Conservation (phyloP, 106 monocot genomes). For the Amphibolis antarctica region DNA sequence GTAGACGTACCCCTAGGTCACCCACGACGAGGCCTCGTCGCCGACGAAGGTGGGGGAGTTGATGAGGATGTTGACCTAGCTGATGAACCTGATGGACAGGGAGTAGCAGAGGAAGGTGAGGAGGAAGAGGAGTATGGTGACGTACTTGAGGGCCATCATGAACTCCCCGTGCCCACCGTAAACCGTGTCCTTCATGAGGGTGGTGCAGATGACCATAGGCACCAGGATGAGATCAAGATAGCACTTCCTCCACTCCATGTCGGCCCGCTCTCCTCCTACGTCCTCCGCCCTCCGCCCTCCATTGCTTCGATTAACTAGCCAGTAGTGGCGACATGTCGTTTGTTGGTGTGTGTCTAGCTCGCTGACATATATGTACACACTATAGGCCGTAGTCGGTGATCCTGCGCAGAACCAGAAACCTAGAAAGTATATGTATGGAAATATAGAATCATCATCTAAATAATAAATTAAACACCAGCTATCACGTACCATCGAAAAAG, state of each 20-base stretch:
- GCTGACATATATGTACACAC: too few relatives aligned
- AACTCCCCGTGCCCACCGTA: conserved; percentile 66
- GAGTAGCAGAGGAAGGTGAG: conserved; percentile 70
- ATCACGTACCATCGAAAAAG: too few relatives aligned
- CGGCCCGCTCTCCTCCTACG: too few relatives aligned
- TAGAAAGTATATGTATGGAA: too few relatives aligned
- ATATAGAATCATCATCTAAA: too few relatives aligned
- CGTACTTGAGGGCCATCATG: conserved; percentile 67
- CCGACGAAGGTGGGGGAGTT: conserved; percentile 16
- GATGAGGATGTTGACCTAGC: conserved; percentile 63
- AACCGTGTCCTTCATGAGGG: conserved; percentile 24
- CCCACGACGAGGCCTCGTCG: background rate
- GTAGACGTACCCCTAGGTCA: conserved; percentile 27
- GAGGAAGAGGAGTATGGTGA: conserved; percentile 41
- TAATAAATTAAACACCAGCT: too few relatives aligned
- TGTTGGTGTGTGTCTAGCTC: too few relatives aligned
- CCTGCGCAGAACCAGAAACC: too few relatives aligned
- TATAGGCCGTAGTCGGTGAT: too few relatives aligned
- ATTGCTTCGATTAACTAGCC: too few relatives aligned
- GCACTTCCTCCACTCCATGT: conserved; percentile 23
- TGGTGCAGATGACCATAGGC: conserved; percentile 2
- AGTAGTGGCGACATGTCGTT: too few relatives aligned
- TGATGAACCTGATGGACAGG: conserved; percentile 66
- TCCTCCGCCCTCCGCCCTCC: too few relatives aligned
- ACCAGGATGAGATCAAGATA: conserved; percentile 18